Conservation (phyloP, 306 rosid genomes). For the Abrus precatorius region DNA sequence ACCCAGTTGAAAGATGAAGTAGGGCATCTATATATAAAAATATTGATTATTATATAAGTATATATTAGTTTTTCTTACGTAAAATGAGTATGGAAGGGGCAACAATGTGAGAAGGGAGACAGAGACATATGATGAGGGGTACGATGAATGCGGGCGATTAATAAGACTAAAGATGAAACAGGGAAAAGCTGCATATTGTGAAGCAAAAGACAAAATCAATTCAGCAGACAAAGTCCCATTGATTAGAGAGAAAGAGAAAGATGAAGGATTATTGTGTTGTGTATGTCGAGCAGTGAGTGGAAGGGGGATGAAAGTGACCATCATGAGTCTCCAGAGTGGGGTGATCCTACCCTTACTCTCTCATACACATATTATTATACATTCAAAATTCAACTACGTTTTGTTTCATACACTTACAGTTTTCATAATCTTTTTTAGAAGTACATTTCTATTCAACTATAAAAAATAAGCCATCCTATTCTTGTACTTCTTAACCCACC, state of each 20-base stretch:
- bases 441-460: no score
- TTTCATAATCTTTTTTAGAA: no score
- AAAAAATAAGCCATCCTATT: no score
- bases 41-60: neutral
- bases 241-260: conserved; percentile 52
- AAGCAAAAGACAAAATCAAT: conserved; percentile 54
- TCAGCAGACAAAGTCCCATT: conserved; percentile 51
- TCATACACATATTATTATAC: neutral
- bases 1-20: neutral
- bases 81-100: no score
- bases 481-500: no score
- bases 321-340: conserved; percentile 52
- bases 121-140: conserved; percentile 67
- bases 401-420: no score
- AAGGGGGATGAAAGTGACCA: conserved; percentile 49
- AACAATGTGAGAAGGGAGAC: conserved; percentile 49
- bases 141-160: conserved; percentile 87
- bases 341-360: neutral
- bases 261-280: conserved; percentile 44
- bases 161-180: conserved; percentile 41
- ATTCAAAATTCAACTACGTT: no score
- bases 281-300: conserved; percentile 46
- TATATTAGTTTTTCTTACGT: neutral
- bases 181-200: conserved; percentile 42
- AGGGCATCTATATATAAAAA: neutral